Conservation (phyloP, 1,284 basidiomycete genomes). For the Tilletia walkeri region DNA sequence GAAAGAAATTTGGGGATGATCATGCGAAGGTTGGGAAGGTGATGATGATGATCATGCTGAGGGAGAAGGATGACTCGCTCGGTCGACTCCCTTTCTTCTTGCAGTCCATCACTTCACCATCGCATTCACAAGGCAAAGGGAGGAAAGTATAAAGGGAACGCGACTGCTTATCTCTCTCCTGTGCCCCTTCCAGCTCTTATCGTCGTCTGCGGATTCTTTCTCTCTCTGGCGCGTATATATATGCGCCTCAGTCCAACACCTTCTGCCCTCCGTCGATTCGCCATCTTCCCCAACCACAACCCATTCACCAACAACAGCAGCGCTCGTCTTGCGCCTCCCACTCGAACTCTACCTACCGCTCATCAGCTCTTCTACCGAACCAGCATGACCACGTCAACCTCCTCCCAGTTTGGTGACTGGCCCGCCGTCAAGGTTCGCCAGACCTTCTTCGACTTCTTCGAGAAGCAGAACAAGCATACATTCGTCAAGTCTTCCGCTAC, state of each 20-base stretch:
- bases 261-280: not conserved
- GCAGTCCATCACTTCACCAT: no score
- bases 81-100: no score
- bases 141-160: no score
- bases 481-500: conserved; percentile 91
- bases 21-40: no score
- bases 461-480: conserved; percentile 71
- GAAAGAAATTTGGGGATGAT: no score
- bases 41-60: no score
- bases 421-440: conserved; percentile 70
- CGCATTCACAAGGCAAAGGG: no score
- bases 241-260: conserved; percentile 9
- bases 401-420: conserved; percentile 62
- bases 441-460: conserved; percentile 78
- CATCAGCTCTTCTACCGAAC: not conserved
- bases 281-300: not conserved
- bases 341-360: not conserved
- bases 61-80: no score
- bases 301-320: not conserved
- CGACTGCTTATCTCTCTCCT: no score
- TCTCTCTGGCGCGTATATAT: no score
- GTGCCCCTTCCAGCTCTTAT: no score
- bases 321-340: not conserved
- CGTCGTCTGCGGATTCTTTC: no score
- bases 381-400: conserved; percentile 33